Evolutionary conservation across 2,329 filamentous ascomycete genomes (phyloP), one percentile per base, ranked within the genome.

Genomic region (Leptographium galeiforme): DNA sequence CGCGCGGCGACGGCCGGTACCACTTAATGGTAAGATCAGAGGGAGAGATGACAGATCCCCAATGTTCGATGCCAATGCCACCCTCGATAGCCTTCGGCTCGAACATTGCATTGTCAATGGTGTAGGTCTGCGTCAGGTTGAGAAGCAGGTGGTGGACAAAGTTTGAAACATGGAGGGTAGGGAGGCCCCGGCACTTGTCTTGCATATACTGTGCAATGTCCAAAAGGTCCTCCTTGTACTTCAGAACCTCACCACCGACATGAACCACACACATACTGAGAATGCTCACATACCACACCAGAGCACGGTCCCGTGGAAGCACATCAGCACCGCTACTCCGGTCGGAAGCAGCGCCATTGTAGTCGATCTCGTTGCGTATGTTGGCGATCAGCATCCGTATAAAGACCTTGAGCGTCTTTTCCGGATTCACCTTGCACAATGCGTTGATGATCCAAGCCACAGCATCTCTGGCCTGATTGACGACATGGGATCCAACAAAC

Each of bases 371-470:
- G 56, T 89, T 95, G 57, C 90, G 87, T 59, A 98, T 98, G 54
- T 88, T 90, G 64, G 87, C 79, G 50, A 95, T 85, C 52, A 97
- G 75, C 72, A 95, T 89, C 1, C 93, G 93, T 36, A 98, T 77
- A 53, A 98, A 86, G 14, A 89, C 81, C 64, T 90, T 93, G 50
- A 98, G 74, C 0, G 93, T 89, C 71, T 96, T 96, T 65, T 91
- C 84, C 0, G 94, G 90, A 61, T 94, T 88, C 60, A 95, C 89
- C 69, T 97, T 97, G 75, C 93, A 95, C 30, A 98, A 76, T 0
- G 89, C 87, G 67, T 96, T 97, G 69, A 91, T 87, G 52, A 97
- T 97, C 77, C 95, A 98, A 1, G 94, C 93, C 86, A 98, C 96
- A 8, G 93, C 91, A 73, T 98, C 93, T 59, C 91, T 78, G 52